These are phyloP conservation scores for Petunia hybrid DNA, from an alignment of 305 asterid genomes.

Conservation along the genomic window DNA sequence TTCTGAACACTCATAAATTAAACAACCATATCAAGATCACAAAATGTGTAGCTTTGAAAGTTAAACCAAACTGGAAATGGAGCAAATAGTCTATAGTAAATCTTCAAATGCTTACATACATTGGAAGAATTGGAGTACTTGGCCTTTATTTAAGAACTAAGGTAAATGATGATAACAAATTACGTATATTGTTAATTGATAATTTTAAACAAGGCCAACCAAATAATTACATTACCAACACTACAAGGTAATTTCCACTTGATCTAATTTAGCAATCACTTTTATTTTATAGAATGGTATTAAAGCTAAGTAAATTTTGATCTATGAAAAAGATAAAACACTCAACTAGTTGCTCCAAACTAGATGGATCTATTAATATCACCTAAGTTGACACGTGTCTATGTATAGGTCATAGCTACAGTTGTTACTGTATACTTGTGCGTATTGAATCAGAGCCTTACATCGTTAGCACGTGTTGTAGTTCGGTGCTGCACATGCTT, in stretches of 20 bases:
- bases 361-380: too few species aligned
- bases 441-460: neutral
- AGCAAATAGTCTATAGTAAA: neutral
- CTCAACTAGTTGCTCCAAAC: too few species aligned
- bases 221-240: too few species aligned
- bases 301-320: too few species aligned
- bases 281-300: too few species aligned
- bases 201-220: too few species aligned
- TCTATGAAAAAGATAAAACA: too few species aligned
- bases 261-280: too few species aligned
- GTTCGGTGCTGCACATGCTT: constrained; percentile 25
- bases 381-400: neutral
- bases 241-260: too few species aligned
- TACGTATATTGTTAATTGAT: neutral
- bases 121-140: neutral
- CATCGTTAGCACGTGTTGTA: constrained; percentile 2
- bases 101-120: neutral
- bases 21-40: too few species aligned
- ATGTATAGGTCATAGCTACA: too few species aligned
- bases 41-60: neutral
- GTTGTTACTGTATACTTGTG: neutral
- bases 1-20: neutral
- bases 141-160: neutral
- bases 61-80: neutral
- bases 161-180: neutral